These are phyloP conservation scores for Penicillium brasilianum DNA, from an alignment of 2,329 filamentous ascomycete species.

Conservation along the genomic window DNA sequence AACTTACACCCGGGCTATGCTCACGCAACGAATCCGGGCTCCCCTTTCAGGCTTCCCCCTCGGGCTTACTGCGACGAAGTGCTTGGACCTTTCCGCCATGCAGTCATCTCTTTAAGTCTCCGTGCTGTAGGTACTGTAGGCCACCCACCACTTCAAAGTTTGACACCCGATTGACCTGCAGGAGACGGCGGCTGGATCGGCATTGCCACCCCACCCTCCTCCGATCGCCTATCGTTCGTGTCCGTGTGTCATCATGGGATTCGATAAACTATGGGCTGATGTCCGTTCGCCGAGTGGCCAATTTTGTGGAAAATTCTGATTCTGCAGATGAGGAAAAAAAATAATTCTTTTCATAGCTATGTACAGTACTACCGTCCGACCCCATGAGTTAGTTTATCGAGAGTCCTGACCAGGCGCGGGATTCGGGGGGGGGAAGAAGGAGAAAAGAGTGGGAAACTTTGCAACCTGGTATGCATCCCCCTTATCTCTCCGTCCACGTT, in stretches of 20 bases:
- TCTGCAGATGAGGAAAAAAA: not conserved
- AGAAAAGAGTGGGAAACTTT: not conserved
- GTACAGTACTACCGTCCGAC: not conserved
- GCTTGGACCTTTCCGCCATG: not conserved
- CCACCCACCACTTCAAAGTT: not conserved
- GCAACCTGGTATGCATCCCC: not conserved
- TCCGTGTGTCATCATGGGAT: constrained; percentile 51
- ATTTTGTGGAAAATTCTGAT: not conserved
- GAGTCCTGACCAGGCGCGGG: not conserved
- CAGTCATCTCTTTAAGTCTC: constrained; percentile 4
- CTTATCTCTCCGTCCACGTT: not conserved
- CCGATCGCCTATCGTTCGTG: not conserved
- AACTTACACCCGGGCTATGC: no score
- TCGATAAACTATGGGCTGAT: constrained; percentile 59
- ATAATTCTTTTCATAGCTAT: not conserved
- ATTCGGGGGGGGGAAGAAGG: not conserved
- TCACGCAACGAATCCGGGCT: not conserved
- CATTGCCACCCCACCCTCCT: constrained; percentile 2
- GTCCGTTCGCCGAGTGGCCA: not conserved
- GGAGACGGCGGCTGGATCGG: not conserved
- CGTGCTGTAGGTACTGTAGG: not conserved
- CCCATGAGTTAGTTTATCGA: not conserved
- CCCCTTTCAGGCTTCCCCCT: not conserved
- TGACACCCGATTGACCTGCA: not conserved
- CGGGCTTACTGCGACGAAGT: not conserved